Percentiles rank a stretch among this genome's conserved stretches.
These are phyloP conservation scores for Cyclostephanos invisitatus DNA, from an alignment of 108 stramenopile genomes.

Conservation along the genomic window DNA sequence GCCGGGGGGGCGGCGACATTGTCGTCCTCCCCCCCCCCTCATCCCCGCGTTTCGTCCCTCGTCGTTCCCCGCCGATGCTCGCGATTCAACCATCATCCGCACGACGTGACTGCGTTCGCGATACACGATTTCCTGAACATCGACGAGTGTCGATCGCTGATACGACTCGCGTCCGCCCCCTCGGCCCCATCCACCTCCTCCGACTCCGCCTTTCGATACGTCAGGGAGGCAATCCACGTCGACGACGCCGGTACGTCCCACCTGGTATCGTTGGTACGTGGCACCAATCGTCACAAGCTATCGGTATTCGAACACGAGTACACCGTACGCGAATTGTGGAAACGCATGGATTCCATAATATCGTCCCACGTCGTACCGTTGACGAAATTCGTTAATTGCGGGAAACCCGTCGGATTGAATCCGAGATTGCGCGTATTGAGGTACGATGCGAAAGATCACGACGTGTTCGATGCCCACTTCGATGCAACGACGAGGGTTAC, in stretches of 20 bases:
- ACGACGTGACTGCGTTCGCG: conserved; percentile 50
- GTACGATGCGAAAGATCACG: conserved; percentile 71
- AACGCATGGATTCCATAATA: conserved; percentile 29
- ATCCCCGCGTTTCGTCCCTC: conserved; percentile 16
- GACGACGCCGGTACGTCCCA: conserved; percentile 56
- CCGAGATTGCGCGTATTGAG: conserved; percentile 68
- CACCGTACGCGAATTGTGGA: conserved; percentile 49
- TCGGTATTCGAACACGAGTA: conserved; percentile 57
- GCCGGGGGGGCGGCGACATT: no score
- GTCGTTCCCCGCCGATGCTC: conserved; percentile 49
- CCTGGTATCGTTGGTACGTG: conserved; percentile 50
- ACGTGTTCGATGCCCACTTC: conserved; percentile 72
- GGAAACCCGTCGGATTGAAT: conserved; percentile 60
- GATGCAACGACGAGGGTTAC: conserved; percentile 69
- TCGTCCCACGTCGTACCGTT: conserved; percentile 27
- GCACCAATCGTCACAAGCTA: conserved; percentile 71
- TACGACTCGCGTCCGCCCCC: conserved; percentile 28
- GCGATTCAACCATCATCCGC: conserved; percentile 49
- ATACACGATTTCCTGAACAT: conserved; percentile 46
- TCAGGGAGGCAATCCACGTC: conserved; percentile 59
- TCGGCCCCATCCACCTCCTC: not conserved
- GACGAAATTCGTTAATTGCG: conserved; percentile 31
- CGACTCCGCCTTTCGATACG: conserved; percentile 57
- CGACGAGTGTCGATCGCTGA: conserved; percentile 51
- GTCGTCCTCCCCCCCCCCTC: not conserved